Base-by-base conservation (phyloP, 2,329 filamentous ascomycete species). In the Trichophyton mentagrophytes region DNA sequence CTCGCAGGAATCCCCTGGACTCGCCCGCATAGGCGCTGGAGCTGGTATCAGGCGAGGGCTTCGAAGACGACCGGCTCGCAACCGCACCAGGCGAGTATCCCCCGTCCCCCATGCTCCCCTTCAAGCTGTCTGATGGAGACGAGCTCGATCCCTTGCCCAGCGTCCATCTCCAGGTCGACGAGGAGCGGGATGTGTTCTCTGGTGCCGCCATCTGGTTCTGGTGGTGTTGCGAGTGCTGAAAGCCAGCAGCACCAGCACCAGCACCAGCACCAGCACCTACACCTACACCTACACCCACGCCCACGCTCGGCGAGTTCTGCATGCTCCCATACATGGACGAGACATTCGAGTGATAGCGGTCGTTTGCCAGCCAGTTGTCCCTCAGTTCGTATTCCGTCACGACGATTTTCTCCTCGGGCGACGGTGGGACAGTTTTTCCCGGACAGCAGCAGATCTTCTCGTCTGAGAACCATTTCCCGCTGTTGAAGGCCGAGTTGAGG, bases 81-180 rank as follows among this genome's bases (percentile, higher is more conserved):
- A 8, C 49, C 27, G 22, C 27, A 7, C 49, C 49, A 53, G 49
- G 49, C 49, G 49, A 53, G 27, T 30, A 25, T 25, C 55, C 55
- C 7, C 57, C 57, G 7, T 59, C 57, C 33, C 33, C 33, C 9
- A 38, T 38, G 33, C 33, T 13, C 13, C 57, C 57, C 57, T 33
- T 59, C 38, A 47, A 27, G n/a, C 44, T 46, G 20, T 55, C 58
- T 8, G 44, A 40, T 2, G 47, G 30, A 6, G 42, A 53, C 11
- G 44, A 44, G 40, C 40, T 15, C n/a, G 40, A 20, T 22, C 30
- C 17, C 46, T 55, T 55, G 1, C 44, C 58, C 20, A 51, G 33
- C 58, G 64, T 67, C 22, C 69, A 65, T 53, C 59, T 65, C 60
- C 64, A 66, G n/a, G 62, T 49, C 20, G 66, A 66, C 15, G 63